Conservation (phyloP, 768 basidiomycete genomes). For the Boletellus sp. region DNA sequence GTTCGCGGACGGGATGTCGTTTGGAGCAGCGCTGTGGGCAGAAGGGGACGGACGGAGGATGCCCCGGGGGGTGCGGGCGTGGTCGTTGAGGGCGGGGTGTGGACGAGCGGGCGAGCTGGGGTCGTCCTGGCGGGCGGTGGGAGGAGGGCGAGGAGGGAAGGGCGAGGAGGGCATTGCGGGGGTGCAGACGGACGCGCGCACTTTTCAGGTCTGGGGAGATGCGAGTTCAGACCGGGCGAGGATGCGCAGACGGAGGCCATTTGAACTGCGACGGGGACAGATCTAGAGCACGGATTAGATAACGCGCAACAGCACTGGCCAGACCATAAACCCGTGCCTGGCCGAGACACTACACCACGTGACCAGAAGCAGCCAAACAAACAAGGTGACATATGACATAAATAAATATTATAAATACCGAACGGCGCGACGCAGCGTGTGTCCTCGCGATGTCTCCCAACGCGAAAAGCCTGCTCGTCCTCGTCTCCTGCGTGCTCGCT, state of each 20-base stretch:
- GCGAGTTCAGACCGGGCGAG: not conserved
- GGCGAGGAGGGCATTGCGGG: conserved; percentile 12
- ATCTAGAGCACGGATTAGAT: not conserved
- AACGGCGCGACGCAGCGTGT: not conserved
- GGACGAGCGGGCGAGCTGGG: conserved; percentile 4
- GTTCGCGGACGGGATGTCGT: not conserved
- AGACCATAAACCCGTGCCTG: not conserved
- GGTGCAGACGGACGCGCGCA: not conserved
- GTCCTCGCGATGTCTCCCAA: conserved; percentile 13
- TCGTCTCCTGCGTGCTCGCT: conserved; percentile 15
- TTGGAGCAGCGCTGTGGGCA: not conserved
- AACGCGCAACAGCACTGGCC: not conserved
- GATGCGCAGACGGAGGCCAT: not conserved
- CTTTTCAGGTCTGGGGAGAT: not conserved
- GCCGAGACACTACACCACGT: not conserved
- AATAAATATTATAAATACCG: not conserved
- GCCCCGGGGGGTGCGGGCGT: conserved; percentile 9
- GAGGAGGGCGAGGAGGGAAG: conserved; percentile 17
- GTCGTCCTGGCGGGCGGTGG: conserved; percentile 9
- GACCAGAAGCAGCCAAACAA: not conserved
- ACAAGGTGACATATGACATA: not conserved
- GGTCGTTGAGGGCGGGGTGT: conserved; percentile 1
- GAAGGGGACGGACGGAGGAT: conserved; percentile 17
- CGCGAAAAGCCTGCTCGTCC: conserved; percentile 18
- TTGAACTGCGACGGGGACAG: not conserved